phyloP scores from a whole-genome alignment of 768 basidiomycete genomes.

The Crucibulum laeve region DNA sequence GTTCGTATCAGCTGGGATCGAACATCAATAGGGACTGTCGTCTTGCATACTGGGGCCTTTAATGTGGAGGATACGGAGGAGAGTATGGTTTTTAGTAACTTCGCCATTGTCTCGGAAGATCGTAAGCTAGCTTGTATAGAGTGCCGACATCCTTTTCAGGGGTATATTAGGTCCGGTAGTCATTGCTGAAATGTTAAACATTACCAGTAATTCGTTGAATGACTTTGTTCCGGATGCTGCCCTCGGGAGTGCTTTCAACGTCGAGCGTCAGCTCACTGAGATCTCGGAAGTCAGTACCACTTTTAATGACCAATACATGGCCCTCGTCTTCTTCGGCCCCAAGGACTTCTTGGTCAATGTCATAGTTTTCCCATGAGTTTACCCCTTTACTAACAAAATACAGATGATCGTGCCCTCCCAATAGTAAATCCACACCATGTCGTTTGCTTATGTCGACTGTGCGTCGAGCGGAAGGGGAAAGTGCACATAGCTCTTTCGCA shows the following conservation, averaged over 20 bases:
- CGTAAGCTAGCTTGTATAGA: conserved; percentile 53
- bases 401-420: conserved; percentile 89
- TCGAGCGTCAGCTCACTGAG: conserved; percentile 71
- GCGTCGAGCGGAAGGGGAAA: conserved; percentile 51
- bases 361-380: conserved; percentile 61
- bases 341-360: conserved; percentile 43
- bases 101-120: conserved; percentile 49
- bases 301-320: conserved; percentile 73
- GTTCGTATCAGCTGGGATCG: conserved; percentile 73
- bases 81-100: conserved; percentile 59
- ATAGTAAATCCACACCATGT: conserved; percentile 80
- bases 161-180: background rate
- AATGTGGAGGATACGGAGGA: conserved; percentile 66
- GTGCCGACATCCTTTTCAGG: conserved; percentile 60
- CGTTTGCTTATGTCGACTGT: conserved; percentile 35
- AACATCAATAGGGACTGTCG: conserved; percentile 63
- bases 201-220: conserved; percentile 61
- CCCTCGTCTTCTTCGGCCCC: conserved; percentile 74
- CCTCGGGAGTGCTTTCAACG: conserved; percentile 52
- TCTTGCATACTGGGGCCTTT: conserved; percentile 72
- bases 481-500: conserved; percentile 61
- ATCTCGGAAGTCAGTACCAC: conserved; percentile 88
- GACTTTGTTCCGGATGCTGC: conserved; percentile 60
- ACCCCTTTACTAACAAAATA: conserved; percentile 72
- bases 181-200: conserved; percentile 4